phyloP scores from a whole-genome alignment of 305 asterid genomes.

The Andrographis paniculata region DNA sequence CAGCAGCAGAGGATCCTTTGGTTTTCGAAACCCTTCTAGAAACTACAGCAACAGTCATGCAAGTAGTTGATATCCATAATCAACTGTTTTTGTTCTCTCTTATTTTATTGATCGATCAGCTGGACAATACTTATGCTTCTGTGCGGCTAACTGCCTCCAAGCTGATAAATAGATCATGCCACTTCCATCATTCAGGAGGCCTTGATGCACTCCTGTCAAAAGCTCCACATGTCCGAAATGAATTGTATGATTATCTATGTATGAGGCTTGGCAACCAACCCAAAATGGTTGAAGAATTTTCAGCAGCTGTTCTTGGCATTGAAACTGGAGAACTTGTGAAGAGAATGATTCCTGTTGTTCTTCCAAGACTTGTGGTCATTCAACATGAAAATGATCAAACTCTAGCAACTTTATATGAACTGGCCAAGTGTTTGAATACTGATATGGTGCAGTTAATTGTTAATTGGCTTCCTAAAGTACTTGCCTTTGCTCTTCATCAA shows the following conservation, averaged over 20 bases:
- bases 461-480: conserved; percentile 78
- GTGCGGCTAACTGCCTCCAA: conserved; percentile 73
- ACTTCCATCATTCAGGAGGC: conserved; percentile 57
- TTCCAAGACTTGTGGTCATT: conserved; percentile 79
- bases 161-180: conserved; percentile 62
- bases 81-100: conserved; percentile 73
- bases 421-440: conserved; percentile 62
- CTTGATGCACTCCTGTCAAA: conserved; percentile 60
- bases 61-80: conserved; percentile 50
- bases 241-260: conserved; percentile 69
- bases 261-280: conserved; percentile 57
- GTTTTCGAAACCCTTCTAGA: conserved; percentile 75
- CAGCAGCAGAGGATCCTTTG: conserved; percentile 68
- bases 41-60: conserved; percentile 73
- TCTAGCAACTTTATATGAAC: conserved; percentile 45
- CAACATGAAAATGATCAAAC: conserved; percentile 59
- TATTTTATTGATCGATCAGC: conserved; percentile 74
- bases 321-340: conserved; percentile 72
- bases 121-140: conserved; percentile 53
- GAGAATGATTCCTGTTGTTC: conserved; percentile 85
- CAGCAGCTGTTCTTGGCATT: conserved; percentile 69
- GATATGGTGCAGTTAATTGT: conserved; percentile 69
- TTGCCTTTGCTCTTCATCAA: conserved; percentile 89
- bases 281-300: conserved; percentile 75
- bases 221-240: conserved; percentile 58